Percentiles rank a stretch among this genome's conserved stretches.
Evolutionary conservation across 352 stramenopile genomes (phyloP).

Genomic region (Thalassiosira hispida): DNA sequence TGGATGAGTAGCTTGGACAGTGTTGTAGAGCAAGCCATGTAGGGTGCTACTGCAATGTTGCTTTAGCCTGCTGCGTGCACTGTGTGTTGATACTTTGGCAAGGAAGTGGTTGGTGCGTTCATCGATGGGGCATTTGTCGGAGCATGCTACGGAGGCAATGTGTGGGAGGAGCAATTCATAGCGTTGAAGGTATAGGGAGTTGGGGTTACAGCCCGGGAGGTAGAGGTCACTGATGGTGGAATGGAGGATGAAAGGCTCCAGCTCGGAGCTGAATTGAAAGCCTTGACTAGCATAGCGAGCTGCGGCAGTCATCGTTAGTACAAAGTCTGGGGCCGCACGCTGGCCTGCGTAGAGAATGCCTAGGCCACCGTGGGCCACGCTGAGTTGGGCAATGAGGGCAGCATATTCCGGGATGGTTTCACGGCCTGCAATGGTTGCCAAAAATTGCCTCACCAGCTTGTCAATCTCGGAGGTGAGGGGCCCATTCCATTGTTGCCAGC

Average conservation of each 20-base stretch:
- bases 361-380: neutral
- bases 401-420: neutral
- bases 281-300: conserved; percentile 4
- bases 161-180: neutral
- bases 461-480: neutral
- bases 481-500: conserved; percentile 19
- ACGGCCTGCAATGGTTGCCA: neutral
- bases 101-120: neutral
- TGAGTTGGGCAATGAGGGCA: neutral
- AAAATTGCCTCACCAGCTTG: neutral
- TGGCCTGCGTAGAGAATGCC: neutral
- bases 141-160: neutral
- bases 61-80: neutral
- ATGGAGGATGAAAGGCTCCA: no score
- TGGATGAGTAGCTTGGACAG: neutral
- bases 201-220: no score
- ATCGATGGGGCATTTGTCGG: neutral
- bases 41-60: neutral
- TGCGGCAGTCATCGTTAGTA: conserved; percentile 30
- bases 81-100: neutral
- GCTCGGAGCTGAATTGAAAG: no score
- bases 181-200: neutral
- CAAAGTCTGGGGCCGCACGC: conserved; percentile 39
- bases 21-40: no score
- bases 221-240: no score